Conservation (phyloP, 2,329 filamentous ascomycete genomes). For the Colletotrichum spaethianum region DNA sequence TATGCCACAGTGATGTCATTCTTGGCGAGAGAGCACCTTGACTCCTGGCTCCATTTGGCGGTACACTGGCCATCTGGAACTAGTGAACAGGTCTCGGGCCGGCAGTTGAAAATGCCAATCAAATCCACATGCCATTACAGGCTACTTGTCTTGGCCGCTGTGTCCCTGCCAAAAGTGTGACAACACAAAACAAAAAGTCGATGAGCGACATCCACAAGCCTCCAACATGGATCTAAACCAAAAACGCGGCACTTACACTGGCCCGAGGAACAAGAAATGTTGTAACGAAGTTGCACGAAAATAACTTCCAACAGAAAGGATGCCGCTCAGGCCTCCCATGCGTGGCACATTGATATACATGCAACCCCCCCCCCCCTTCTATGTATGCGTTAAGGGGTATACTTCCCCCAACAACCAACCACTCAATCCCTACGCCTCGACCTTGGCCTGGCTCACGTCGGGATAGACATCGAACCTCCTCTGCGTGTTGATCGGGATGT, state of each 20-base stretch:
- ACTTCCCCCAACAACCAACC: not conserved
- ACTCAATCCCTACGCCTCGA: slow-evolving; percentile 45
- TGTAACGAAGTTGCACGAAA: not conserved
- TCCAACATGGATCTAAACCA: not conserved
- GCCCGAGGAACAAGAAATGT: not conserved
- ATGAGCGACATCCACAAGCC: not conserved
- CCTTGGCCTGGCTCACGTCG: slow-evolving; percentile 80
- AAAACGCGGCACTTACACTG: not conserved
- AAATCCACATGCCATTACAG: not conserved
- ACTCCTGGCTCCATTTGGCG: not conserved
- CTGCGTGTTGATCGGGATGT: slow-evolving; percentile 88
- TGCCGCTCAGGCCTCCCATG: not conserved
- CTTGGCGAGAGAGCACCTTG: not conserved
- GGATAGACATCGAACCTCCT: slow-evolving; percentile 96
- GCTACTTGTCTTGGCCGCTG: not conserved
- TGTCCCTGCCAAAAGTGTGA: not conserved
- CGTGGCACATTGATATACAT: not conserved
- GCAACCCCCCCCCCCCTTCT: not conserved
- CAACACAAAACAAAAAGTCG: not conserved
- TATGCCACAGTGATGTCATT: no score
- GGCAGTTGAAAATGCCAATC: not conserved
- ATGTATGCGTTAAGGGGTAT: not conserved
- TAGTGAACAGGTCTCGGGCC: not conserved
- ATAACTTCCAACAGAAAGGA: not conserved
- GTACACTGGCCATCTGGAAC: not conserved